Evolutionary conservation across 1,284 basidiomycete genomes (phyloP), one percentile per base, ranked within the genome.

Genomic region (Rhodotorula sp.): DNA sequence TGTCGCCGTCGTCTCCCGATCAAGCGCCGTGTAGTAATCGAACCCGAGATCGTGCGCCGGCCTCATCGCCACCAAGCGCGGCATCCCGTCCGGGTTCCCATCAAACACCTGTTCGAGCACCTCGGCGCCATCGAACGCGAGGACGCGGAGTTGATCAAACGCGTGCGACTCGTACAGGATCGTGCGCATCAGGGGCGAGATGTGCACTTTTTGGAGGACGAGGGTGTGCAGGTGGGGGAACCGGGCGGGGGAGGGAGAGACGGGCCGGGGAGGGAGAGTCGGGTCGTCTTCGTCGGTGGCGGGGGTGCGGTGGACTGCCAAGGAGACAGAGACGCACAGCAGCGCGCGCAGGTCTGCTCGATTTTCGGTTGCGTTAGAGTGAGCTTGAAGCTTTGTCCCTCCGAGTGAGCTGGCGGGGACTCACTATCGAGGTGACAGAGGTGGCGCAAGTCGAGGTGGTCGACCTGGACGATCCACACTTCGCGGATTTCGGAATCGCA

Each of bases 291-390:
- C 2, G 52, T 18, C 5, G 39, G 8, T 3, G 43, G 18, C 26
- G 52, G 6, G 5, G 34, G 39, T 43, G 39, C 39, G 39, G 39
- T 43, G 26, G 46, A 54, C 18, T 2, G 54, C 26, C 21, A 64
- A 26, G 21, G 54, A 29, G 54, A 64, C 29, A 12, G 46, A 54
- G 43, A 48, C 26, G 54, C 63, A 64, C 54, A 57, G 8, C 10
- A 64, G 54, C 12, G 29, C 43, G 63, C 54, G 63, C n/a, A 64
- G 43, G 43, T 64, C 63, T 64, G 63, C 58, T 16, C 31, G n/a
- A 18, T n/a, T 23, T 2, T 3, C 3, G n/a, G 29, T 43, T 47
- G 39, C 58, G 15, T 29, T 20, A 46, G 6, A 8, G 18, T 18
- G 10, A 23, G 18, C 4, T 5, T 29, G 3, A 57, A 23, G 12